These are phyloP conservation scores for Penicillium simplicissimum DNA, from an alignment of 495 filamentous ascomycete species.

Conservation along the genomic window DNA sequence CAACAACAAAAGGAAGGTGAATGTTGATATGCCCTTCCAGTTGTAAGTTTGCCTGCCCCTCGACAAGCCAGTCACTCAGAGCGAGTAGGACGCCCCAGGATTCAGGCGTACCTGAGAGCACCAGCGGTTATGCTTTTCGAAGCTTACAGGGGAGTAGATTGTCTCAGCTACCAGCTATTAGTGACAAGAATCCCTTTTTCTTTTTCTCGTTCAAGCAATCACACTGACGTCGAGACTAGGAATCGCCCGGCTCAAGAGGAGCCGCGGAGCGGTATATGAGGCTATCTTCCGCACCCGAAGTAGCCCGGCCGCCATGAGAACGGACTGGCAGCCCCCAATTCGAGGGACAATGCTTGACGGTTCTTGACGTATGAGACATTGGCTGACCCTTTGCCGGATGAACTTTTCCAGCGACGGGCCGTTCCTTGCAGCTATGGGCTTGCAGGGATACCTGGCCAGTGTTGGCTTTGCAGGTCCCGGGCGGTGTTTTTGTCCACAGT, in stretches of 20 bases:
- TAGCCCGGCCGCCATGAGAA: not conserved
- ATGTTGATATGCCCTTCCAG: not conserved
- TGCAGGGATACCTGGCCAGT: conserved; percentile 9
- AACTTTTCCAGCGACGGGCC: conserved; percentile 31
- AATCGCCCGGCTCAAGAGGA: conserved; percentile 13
- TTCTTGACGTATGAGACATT: conserved; percentile 33
- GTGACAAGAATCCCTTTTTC: not conserved
- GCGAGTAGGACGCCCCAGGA: not conserved
- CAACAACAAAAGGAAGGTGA: not conserved
- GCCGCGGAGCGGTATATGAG: not conserved
- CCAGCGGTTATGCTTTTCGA: not conserved
- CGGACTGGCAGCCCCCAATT: conserved; percentile 17
- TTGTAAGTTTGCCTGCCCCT: not conserved
- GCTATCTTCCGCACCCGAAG: not conserved
- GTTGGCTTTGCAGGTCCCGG: not conserved
- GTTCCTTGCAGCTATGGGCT: conserved; percentile 9
- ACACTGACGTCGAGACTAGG: conserved; percentile 42
- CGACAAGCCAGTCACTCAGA: not conserved
- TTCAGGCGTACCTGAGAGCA: not conserved
- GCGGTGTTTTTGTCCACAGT: conserved; percentile 5
- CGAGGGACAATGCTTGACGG: conserved; percentile 8
- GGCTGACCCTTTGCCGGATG: conserved; percentile 35
- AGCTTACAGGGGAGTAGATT: not conserved
- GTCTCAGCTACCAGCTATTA: not conserved
- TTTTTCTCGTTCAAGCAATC: conserved; percentile 20